Base-by-base conservation (phyloP, 2,329 filamentous ascomycete genomes). In the Fusarium longipes region DNA sequence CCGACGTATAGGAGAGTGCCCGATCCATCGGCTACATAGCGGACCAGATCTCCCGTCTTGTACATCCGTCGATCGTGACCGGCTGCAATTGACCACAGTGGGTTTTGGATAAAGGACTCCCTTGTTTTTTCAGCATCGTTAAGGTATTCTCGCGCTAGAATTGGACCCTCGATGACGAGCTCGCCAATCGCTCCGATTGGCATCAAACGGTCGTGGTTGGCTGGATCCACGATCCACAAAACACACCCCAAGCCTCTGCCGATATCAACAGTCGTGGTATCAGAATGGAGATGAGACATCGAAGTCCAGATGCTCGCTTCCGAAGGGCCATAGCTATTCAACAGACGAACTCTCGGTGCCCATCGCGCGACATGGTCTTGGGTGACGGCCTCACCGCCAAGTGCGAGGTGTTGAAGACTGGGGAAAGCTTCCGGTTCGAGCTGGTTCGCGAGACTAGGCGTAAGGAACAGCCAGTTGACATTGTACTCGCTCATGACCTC, bases 1-100 rank as follows among this genome's bases (percentile, higher is more conserved):
- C 84, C 85, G 38, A 84, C 68, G 47, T 80, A 84, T 39, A 84
- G 67, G 44, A 81, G 84, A 1, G 77, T 68, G 10, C 84, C 70
- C n/a, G 72, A 72, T 2, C 80, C 80, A 51, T 82, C 76, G 0
- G 71, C 68, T 33, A 79, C 73, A 27, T 82, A 82, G 43, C 73
- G 74, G 7, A 76, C 82, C 17, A 84, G 73, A 63, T 85, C 83
- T 30, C 51, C 51, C 24, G 51, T 55, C 51, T 55, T 55, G 42
- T 55, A 55, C 32, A 55, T 45, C 35, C 51, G 33, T 27, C 49
- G 49, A 27, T 5, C 30, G 22, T 54, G 40, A 38, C 40, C 40
- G 14, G 51, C 80, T 69, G 1, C 32, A 20, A 22, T 27, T 38
- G 33, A 29, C 25, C 42, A 39, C 32, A 55, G 32, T 33, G 52